Percentiles rank a stretch among this genome's conserved stretches.
Evolutionary conservation across 176 grass and related monocot species (phyloP).

Genomic region (Oryza glaberrima): DNA sequence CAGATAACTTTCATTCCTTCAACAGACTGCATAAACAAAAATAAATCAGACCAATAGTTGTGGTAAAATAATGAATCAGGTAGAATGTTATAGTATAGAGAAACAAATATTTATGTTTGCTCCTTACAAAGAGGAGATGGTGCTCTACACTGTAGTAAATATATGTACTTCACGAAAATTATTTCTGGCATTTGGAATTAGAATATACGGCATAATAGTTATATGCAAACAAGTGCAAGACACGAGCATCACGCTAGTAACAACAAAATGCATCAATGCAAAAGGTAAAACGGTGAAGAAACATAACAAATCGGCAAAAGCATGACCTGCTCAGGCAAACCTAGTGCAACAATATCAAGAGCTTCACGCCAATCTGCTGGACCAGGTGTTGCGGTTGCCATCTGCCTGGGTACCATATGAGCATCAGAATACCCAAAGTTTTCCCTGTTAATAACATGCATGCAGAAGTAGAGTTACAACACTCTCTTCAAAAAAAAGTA

Average conservation of each 20-base stretch:
- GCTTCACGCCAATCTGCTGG: constrained; percentile 96
- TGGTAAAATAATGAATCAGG: neutral
- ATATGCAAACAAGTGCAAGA: neutral
- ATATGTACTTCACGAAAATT: neutral
- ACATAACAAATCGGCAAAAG: constrained; percentile 28
- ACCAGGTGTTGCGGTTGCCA: constrained; percentile 53
- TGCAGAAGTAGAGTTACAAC: constrained; percentile 10
- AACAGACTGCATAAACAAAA: constrained; percentile 78
- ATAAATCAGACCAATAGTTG: constrained; percentile 16
- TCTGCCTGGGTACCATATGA: constrained; percentile 66
- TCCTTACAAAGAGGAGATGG: neutral
- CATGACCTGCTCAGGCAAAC: constrained; percentile 84
- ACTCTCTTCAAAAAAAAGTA: neutral
- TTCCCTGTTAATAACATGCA: constrained; percentile 60
- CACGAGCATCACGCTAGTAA: neutral
- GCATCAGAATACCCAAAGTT: constrained; percentile 69
- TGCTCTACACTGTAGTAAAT: neutral
- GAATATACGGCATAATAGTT: no score
- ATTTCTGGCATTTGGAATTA: neutral
- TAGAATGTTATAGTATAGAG: neutral
- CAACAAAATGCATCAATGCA: neutral
- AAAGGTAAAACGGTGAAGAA: neutral
- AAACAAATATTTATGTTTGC: neutral
- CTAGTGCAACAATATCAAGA: constrained; percentile 87
- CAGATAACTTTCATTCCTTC: constrained; percentile 99